Evolutionary conservation across 2,329 filamentous ascomycete genomes (phyloP), one percentile per base, ranked within the genome.

Genomic region (Pseudogymnoascus pannorum): DNA sequence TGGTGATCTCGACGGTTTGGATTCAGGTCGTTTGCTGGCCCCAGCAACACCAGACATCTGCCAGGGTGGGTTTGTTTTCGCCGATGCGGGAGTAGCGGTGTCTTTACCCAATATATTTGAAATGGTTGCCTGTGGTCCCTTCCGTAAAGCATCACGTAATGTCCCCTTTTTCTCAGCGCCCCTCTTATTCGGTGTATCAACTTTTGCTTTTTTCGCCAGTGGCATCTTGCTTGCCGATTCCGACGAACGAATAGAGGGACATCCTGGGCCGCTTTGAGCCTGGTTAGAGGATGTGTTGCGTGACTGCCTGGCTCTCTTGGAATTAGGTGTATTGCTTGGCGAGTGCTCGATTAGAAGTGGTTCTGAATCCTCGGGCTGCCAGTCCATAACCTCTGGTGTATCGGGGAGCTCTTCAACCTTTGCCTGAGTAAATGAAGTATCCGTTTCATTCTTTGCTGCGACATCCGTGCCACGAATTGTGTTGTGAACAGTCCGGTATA

Each of bases 401-500:
- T 54, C 57, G 11, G 57, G 36, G 42, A 58, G 20, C 22, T 42
- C 58, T 57, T 60, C 58, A 31, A 58, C 57, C 4, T 58, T 40
- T 24, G 57, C 22, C 20, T 36, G 31, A 58, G 31, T 40, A 24
- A 58, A 40, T 29, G 36, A 36, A 24, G 36, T 58, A 38, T 71
- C 6, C 59, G 59, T 68, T 1, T 69, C 72, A 36, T 70, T 66
- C 26, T 33, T 54, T 0, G 65, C 66, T 26, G 72, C 71, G 31
- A 78, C 73, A 20, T 72, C 74, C 31, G 75, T 78, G 14, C 69
- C 78, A 40, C 72, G 74, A 26, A 78, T 74, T 67, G 73, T 82
- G 67, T 78, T 84, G 63, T 77, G 81, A 64, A 78, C 81, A 64
- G 84, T 79, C 33, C 78, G 79, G 67, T 87, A 87, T 0, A 87